Evolutionary conservation across 495 filamentous ascomycete genomes (phyloP), one percentile per base, ranked within the genome.

Genomic region (Penicillium simplicissimum): DNA sequence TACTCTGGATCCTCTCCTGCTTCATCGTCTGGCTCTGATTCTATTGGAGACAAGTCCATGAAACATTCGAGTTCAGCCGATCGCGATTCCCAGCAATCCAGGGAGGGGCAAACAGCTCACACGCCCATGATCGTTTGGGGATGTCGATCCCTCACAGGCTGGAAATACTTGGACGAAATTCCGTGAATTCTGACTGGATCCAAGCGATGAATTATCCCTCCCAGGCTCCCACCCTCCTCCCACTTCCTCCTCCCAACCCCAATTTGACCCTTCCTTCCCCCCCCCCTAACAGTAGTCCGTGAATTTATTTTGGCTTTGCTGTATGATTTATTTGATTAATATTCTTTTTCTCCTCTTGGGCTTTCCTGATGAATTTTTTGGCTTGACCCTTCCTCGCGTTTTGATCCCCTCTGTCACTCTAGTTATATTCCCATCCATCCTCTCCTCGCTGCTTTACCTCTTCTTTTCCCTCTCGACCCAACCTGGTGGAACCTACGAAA

Each of bases 71-170:
- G 14, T 7, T 8, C 49, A n/a, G 8, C 31, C 33, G 51, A 35
- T 37, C 51, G 51, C 9, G 51, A 53, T 36, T 15, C 23, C 11
- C 19, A 23, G 45, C 37, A 57, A 60, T 64, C 61, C 38, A 64
- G 61, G 59, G 66, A 67, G 66, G 63, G 66, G 69, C 68, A 71
- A 68, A 66, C 65, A 64, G 59, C 49, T 52, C 55, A 60, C 36
- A 55, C 52, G 35, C 21, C 7, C 36, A 13, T 36, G 36, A 65
- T 35, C n/a, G 35, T 52, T 21, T 17, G 8, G 59, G 21, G 45
- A 35, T 58, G 68, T 64, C 68, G 68, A 71, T 71, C 68, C 33
- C 60, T 56, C 5, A 40, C 38, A 13, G 52, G 52, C 9, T 55
- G 53, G 36, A 53, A 36, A 53, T 35, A 5, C 13, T 15, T 8